Evolutionary conservation across 2,329 filamentous ascomycete species (phyloP), one percentile per base, ranked within the genome.

Genomic region (Madurella mycetomatis): DNA sequence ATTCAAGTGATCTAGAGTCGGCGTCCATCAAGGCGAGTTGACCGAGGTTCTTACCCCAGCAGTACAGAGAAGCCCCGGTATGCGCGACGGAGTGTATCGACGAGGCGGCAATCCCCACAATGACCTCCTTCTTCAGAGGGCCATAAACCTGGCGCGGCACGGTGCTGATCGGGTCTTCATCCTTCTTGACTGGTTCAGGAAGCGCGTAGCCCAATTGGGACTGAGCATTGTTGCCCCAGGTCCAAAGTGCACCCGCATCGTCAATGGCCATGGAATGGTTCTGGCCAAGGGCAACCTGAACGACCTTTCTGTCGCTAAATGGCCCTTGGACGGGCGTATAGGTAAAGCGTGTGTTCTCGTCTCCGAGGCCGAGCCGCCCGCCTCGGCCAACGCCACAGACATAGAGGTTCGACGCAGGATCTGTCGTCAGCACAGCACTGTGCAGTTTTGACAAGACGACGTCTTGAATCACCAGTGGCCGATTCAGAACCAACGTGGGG

Each of bases 1-100:
- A 75, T 62, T 94, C 89, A 5, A 97, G 79, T 0, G 91, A 96
- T 44, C 92, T 84, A 25, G 94, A 95, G 71, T 97, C 92, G 0
- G 94, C 92, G 68, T 96, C 94, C 73, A 96, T 91, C 50, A 99
- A 79, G 5, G 91, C 94, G 45, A 99, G 80, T 69, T 99, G 94
- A 1, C 94, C 94, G 62, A 91, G 85, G 64, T 97, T 99, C 65
- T 94, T 95, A 18, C 94, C 94, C 79, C 95, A 99, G 2, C 90
- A 95, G 67, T 89, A 99, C 1, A 99, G 73, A 1, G 90, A 89
- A 0, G 84, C 83, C 1, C 81, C 79, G 0, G 90, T 96, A 65
- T 94, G 88, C 0, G 90, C 90, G 2, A 95, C 92, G 0, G 94
- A 97, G 71, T 99, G 94, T 40, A 95, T 85, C 0, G 89, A 79